phyloP scores from a whole-genome alignment of 192 early-diverging fungal species.

The Lobulomyces angularis region DNA sequence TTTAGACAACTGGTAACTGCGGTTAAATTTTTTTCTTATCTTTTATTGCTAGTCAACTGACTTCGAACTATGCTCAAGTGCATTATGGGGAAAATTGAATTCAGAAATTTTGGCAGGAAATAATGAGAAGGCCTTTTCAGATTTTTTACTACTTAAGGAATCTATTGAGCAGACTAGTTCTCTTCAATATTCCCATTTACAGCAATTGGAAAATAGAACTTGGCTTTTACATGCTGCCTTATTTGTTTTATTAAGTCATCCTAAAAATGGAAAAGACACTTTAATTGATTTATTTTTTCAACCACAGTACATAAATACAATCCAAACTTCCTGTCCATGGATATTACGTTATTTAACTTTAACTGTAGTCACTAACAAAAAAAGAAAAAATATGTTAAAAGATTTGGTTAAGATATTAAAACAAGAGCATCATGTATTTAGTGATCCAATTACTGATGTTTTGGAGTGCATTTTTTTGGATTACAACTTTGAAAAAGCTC shows the following conservation, averaged over 20 bases:
- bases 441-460: slow-evolving; percentile 89
- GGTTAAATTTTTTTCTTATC: slow-evolving; percentile 5
- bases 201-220: slow-evolving; percentile 83
- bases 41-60: slow-evolving; percentile 60
- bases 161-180: slow-evolving; percentile 64
- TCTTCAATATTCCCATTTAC: slow-evolving; percentile 56
- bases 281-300: slow-evolving; percentile 87
- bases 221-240: slow-evolving; percentile 96
- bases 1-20: not conserved
- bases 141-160: slow-evolving; percentile 76
- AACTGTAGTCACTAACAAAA: slow-evolving; percentile 78
- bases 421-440: slow-evolving; percentile 60
- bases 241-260: slow-evolving; percentile 98
- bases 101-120: slow-evolving; percentile 86
- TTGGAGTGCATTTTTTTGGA: slow-evolving; percentile 81
- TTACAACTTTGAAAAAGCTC: slow-evolving; percentile 90
- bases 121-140: slow-evolving; percentile 87
- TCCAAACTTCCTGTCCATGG: slow-evolving; percentile 95
- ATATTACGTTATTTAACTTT: slow-evolving; percentile 89
- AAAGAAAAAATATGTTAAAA: slow-evolving; percentile 70
- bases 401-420: slow-evolving; percentile 81
- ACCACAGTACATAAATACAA: slow-evolving; percentile 89
- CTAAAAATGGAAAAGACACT: slow-evolving; percentile 86
- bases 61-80: slow-evolving; percentile 64
- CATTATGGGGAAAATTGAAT: slow-evolving; percentile 94